Base-by-base conservation (phyloP, 2,329 filamentous ascomycete genomes). In the Botrytis aclada region DNA sequence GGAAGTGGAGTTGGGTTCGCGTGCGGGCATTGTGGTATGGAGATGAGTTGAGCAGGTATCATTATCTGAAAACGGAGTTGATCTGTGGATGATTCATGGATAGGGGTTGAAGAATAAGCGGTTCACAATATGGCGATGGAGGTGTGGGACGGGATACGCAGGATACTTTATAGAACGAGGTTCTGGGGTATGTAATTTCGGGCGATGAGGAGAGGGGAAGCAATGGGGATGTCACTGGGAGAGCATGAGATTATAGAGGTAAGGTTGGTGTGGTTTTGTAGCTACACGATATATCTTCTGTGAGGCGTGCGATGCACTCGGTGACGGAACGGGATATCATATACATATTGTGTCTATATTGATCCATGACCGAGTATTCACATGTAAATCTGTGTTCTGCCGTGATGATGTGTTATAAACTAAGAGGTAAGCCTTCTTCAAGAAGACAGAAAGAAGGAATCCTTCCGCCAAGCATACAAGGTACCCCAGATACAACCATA, bases 361-460 rank as follows among this genome's bases (percentile, higher is more conserved):
- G 25, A 54, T 62, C 25, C 14, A 39, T 62, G 10, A 2, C 34
- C 60, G 25, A 39, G 60, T 41, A 7, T 41, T n/a, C 60, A 43
- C n/a, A 25, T 63, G 61, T 32, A 7, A 43, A 29, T 63, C 20
- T 20, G 16, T 39, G 16, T 29, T 29, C 7, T 56, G n/a, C n/a
- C 10, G n/a, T 63, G 14, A 32, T 63, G 25, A 41, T 41, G 18
- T 63, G 39, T 41, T n/a, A 63, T 29, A 10, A 63, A 16, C 37
- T 9, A 10, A 43, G 39, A 22, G 34, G 12, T 22, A 41, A 25
- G n/a, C 22, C 20, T 32, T 45, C 9, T 70, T 56, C 39, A 34
- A 41, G 47, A 70, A 22, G 32, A 25, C 20, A 41, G 39, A 62
- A 45, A 34, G 58, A 70, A 70, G 32, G 22, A 70, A 70, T 70